Conservation (phyloP, 257 asterid species). For the Solanum commersonii region DNA sequence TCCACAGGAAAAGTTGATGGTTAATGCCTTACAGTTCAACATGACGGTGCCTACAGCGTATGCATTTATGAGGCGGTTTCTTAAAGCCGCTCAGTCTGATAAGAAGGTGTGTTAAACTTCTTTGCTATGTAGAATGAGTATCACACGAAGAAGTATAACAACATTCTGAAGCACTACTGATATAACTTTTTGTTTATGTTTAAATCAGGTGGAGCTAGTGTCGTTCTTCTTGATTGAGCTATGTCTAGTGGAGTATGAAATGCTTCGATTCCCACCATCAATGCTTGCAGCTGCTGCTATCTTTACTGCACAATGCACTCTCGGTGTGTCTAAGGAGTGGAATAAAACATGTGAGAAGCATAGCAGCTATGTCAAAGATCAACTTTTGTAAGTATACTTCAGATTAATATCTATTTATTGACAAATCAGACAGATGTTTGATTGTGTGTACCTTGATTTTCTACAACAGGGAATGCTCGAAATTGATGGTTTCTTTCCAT, state of each 20-base stretch:
- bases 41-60: slow-evolving; percentile 74
- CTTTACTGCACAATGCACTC: slow-evolving; percentile 63
- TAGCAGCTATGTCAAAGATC: slow-evolving; percentile 37
- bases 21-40: slow-evolving; percentile 69
- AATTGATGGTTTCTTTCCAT: slow-evolving; percentile 29
- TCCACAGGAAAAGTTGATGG: slow-evolving; percentile 70
- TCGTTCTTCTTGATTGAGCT: slow-evolving; percentile 73
- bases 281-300: slow-evolving; percentile 85
- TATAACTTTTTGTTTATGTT: background rate
- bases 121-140: background rate
- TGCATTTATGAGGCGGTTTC: slow-evolving; percentile 75
- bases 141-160: background rate
- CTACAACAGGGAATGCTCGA: slow-evolving; percentile 31
- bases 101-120: slow-evolving; percentile 34
- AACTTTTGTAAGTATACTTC: slow-evolving; percentile 52
- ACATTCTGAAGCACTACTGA: background rate
- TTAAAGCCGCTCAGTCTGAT: slow-evolving; percentile 77
- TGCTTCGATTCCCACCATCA: slow-evolving; percentile 78
- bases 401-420: background rate
- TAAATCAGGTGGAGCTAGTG: slow-evolving; percentile 54
- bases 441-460: background rate
- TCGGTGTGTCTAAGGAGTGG: slow-evolving; percentile 52
- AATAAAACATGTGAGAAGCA: slow-evolving; percentile 54
- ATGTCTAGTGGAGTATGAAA: slow-evolving; percentile 72
- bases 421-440: background rate